Evolutionary conservation across 345 rosid species (phyloP), one percentile per base, ranked within the genome.

Genomic region (Microcos paniculata): DNA sequence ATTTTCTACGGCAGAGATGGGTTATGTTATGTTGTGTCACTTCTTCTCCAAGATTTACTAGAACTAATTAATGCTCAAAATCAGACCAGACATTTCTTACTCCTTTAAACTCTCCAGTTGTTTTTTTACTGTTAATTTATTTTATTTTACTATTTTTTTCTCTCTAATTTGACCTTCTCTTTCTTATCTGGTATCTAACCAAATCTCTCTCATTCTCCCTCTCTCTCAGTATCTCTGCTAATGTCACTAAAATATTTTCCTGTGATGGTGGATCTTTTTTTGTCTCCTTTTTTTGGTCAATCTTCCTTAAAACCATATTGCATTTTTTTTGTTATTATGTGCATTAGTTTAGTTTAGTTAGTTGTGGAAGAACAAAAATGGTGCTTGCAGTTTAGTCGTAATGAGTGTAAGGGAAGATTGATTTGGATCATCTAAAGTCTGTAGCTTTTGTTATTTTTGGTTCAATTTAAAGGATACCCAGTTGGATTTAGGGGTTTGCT

Each of bases 31-130:
- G 73, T 69, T 62, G 64, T 82, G 59, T 51, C 30, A 30, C 74
- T 31, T 59, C 79, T 48, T 68, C 58, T 71, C 15, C 81, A 42
- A 59, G 51, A 71, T 77, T 82, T 35, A 35, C 40, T 35, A n/a
- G n/a, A n/a, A 35, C 40, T 35, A 35, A 35, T 40, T 28, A 76
- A 79, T 86, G 82, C 83, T 72, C 71, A 35, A 62, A 75, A 72
- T 4, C 73, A 42, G 77, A 78, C 73, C 79, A 49, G 74, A 77
- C 75, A 66, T 72, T 70, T 71, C 73, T 71, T 62, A 23, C 79
- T 6, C 53, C 42, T 51, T 53, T 40, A 49, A n/a, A 45, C 43
- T 71, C 46, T 49, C 78, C 62, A 30, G 42, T 45, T 78, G 64
- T 53, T 65, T 55, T 64, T 69, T 38, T 11, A 3, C 40, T 35